Percentiles rank a stretch among this genome's conserved stretches.
These are phyloP conservation scores for Spiromastix sp. DNA, from an alignment of 2,329 filamentous ascomycete species.

Conservation along the genomic window DNA sequence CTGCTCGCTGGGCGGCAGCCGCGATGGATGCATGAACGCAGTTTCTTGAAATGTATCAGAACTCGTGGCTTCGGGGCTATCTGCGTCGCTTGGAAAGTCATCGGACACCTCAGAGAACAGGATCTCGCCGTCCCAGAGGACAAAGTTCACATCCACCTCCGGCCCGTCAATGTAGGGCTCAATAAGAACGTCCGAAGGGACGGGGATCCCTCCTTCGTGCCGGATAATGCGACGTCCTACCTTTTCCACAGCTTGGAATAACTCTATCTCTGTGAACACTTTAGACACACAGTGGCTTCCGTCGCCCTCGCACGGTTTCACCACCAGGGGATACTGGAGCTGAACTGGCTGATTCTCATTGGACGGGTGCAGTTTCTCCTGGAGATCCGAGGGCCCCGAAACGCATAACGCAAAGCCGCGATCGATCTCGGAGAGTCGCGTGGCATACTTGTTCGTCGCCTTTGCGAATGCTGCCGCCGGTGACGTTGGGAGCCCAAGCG, in stretches of 20 bases:
- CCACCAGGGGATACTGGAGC: constrained; percentile 21
- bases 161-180: constrained; percentile 33
- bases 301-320: constrained; percentile 28
- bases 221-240: constrained; percentile 7
- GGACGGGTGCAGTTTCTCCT: constrained; percentile 4
- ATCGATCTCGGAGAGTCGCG: constrained; percentile 15
- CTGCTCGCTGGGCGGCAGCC: constrained; percentile 14
- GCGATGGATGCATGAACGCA: constrained; percentile 13
- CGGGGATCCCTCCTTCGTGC: constrained; percentile 10
- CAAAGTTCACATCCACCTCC: constrained; percentile 34
- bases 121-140: constrained; percentile 28
- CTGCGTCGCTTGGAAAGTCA: constrained; percentile 26
- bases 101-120: constrained; percentile 32
- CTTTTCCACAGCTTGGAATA: constrained; percentile 17
- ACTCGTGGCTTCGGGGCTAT: constrained; percentile 7
- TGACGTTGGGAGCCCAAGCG: constrained; percentile 24
- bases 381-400: constrained; percentile 1
- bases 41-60: constrained; percentile 13
- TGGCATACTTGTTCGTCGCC: constrained; percentile 23
- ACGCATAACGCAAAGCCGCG: constrained; percentile 4
- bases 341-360: no score
- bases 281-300: constrained; percentile 24
- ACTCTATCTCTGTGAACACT: constrained; percentile 18
- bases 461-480: constrained; percentile 18
- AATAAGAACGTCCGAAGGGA: constrained; percentile 21